Percentiles rank a stretch among this genome's conserved stretches.
phyloP scores from a whole-genome alignment of 257 asterid species.

The Penstemon davidsonii region DNA sequence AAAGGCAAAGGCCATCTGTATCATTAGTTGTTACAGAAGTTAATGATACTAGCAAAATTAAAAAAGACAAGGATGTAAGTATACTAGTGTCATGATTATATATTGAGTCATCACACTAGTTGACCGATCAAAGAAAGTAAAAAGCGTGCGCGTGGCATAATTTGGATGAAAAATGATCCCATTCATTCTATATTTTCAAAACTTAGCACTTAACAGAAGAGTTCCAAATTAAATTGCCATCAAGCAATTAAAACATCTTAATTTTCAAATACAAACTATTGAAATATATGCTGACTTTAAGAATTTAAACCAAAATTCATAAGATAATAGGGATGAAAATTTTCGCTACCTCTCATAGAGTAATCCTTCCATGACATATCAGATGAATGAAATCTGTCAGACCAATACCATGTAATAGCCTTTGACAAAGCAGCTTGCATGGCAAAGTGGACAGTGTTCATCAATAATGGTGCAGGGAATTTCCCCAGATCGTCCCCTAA shows the following conservation, averaged over 20 bases:
- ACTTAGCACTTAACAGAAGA: too few relatives aligned
- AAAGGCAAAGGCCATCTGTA: conserved; percentile 92
- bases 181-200: background rate
- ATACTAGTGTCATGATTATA: conserved; percentile 1
- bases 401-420: conserved; percentile 91
- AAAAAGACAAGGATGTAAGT: conserved; percentile 9
- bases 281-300: background rate
- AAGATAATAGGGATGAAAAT: background rate
- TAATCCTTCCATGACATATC: conserved; percentile 93
- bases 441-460: conserved; percentile 88
- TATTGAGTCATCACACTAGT: background rate
- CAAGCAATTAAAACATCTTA: conserved; percentile 8
- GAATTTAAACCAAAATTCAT: background rate
- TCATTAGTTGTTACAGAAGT: conserved; percentile 86
- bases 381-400: conserved; percentile 69
- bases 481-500: conserved; percentile 93
- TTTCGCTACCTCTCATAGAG: conserved; percentile 43
- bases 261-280: conserved; percentile 11
- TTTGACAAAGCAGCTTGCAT: conserved; percentile 96
- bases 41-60: conserved; percentile 45
- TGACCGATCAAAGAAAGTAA: conserved; percentile 12
- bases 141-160: background rate
- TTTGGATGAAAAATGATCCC: conserved; percentile 9
- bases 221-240: conserved; percentile 5
- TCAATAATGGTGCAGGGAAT: conserved; percentile 95